A percentile compares a stretch with the other conserved stretches of the same genome.
Evolutionary conservation across 306 rosid species (phyloP).

Genomic region (Corylus americana): DNA sequence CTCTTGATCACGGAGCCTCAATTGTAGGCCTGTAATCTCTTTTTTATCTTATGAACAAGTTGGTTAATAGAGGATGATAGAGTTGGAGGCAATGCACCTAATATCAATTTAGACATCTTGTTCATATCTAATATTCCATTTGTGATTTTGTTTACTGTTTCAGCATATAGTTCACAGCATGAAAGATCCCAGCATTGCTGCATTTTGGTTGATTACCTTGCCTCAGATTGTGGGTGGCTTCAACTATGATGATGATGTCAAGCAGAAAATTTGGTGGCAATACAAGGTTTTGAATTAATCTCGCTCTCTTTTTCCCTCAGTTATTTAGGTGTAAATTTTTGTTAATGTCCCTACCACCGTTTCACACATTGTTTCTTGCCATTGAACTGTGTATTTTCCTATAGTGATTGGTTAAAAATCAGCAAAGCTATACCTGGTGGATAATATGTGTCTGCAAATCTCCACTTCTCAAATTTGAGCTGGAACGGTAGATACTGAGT

Average conservation of each 20-base stretch:
- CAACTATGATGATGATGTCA: conserved; percentile 74
- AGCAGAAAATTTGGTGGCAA: conserved; percentile 90
- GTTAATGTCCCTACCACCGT: neutral
- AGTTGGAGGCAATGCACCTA: neutral
- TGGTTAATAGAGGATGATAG: conserved; percentile 7
- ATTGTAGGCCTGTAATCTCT: neutral
- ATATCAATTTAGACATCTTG: conserved; percentile 14
- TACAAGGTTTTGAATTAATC: conserved; percentile 67
- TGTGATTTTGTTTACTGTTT: conserved; percentile 19
- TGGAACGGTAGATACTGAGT: neutral
- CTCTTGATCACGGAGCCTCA: neutral
- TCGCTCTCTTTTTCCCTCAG: conserved; percentile 26
- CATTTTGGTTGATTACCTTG: conserved; percentile 87
- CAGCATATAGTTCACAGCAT: conserved; percentile 92
- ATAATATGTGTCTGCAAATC: neutral
- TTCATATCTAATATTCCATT: conserved; percentile 33
- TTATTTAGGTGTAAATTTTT: conserved; percentile 1
- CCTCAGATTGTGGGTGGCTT: conserved; percentile 89
- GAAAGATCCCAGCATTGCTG: conserved; percentile 97
- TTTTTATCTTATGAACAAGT: conserved; percentile 10
- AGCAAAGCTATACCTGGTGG: neutral
- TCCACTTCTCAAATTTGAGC: conserved; percentile 10
- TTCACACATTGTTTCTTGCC: neutral
- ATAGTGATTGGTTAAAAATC: neutral
- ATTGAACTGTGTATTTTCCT: neutral